phyloP scores from a whole-genome alignment of 495 filamentous ascomycete genomes.

The Cudoniella acicularis region DNA sequence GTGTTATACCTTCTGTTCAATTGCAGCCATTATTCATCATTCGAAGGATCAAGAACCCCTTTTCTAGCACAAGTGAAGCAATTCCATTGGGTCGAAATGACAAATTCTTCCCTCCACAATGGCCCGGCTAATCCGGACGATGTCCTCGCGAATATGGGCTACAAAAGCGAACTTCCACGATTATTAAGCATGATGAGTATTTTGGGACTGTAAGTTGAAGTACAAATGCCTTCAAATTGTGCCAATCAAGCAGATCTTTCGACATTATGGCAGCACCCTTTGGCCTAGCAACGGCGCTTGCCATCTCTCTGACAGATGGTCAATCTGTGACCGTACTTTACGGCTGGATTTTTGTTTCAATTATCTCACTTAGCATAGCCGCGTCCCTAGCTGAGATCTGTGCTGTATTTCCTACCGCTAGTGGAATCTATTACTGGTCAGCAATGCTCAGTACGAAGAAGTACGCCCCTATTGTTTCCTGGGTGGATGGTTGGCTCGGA shows the following conservation, averaged over 20 bases:
- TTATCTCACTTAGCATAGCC: constrained; percentile 39
- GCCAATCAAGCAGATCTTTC: constrained; percentile 24
- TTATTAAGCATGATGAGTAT: constrained; percentile 63
- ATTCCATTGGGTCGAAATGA: background rate
- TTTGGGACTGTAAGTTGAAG: constrained; percentile 49
- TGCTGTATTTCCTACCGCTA: constrained; percentile 41
- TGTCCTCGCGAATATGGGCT: constrained; percentile 60
- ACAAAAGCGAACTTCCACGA: constrained; percentile 60
- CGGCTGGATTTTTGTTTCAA: constrained; percentile 42
- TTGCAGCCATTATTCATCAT: background rate
- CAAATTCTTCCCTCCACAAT: background rate
- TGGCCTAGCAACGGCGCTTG: constrained; percentile 54
- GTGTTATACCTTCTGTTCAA: background rate
- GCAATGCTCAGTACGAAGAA: constrained; percentile 45
- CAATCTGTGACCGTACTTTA: constrained; percentile 49
- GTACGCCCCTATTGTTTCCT: constrained; percentile 42
- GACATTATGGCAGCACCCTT: constrained; percentile 34
- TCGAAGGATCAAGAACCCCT: too few relatives aligned
- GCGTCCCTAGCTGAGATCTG: constrained; percentile 45
- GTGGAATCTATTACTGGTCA: constrained; percentile 46
- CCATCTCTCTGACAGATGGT: constrained; percentile 62
- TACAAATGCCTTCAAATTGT: background rate
- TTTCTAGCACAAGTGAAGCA: too few relatives aligned
- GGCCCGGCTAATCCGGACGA: constrained; percentile 35
- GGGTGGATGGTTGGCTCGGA: constrained; percentile 47